Evolutionary conservation across 352 stramenopile species (phyloP), one percentile per base, ranked within the genome.

Genomic region (Peronospora destructor): DNA sequence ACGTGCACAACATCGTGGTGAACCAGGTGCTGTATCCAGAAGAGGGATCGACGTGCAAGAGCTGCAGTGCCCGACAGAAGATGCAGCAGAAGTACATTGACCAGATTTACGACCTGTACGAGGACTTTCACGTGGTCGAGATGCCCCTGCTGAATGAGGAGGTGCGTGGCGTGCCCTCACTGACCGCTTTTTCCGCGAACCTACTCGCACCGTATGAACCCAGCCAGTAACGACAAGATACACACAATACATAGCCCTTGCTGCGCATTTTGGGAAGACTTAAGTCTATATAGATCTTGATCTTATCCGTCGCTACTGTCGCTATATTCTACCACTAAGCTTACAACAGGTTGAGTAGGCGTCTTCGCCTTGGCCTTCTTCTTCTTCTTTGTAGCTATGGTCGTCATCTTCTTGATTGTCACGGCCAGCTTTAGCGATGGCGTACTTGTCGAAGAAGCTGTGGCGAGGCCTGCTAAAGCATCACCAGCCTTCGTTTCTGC

Each of bases 61-160:
- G 98, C 84, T 97, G 95, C 66, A 80, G 88, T 45, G 92, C 96
- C 13, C 86, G 97, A 61, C 97, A 98, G 59, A 91, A 95, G 69
- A 99, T 99, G 96, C 97, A 99, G 80, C 95, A 99, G 73, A 98
- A 99, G 74, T 99, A 99, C 78, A 98, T 99, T 60, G 94, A 97
- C 56, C 96, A 99, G 76, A 98, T 98, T 68, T 98, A 98, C 71
- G 96, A 99, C 74, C 72, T 99, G 30, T 99, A 99, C 73, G 82
- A 90, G 61, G 96, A 99, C 61, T 99, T 99, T 66, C 95, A 99
- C 73, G 95, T 99, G n/a, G 83, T 98, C 3, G 83, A 99, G 58
- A 98, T 99, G 94, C 97, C 97, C 17, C 74, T 99, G 44, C 76
- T 99, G 59, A 97, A 98, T 65, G 92, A 98, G 59, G 97, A 99